Evolutionary conservation across 768 basidiomycete genomes (phyloP).

Genomic region (Paxillus involutus): DNA sequence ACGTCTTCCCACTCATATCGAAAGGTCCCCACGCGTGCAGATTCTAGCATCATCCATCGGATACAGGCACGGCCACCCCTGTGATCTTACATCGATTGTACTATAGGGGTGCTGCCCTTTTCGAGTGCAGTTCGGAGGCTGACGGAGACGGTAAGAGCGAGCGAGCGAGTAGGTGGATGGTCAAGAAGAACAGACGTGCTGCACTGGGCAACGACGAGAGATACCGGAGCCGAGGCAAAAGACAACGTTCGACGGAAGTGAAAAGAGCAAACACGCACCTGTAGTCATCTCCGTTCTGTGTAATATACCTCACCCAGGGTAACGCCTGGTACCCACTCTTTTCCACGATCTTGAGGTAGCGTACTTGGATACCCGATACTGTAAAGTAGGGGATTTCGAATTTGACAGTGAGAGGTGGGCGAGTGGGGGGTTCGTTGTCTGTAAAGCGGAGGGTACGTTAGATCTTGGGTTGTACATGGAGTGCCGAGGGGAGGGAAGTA

Average conservation of each 20-base stretch:
- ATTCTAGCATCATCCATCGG: conserved; percentile 16
- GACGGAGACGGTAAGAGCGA: neutral
- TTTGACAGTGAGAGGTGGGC: conserved; percentile 94
- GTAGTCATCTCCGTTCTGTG: conserved; percentile 89
- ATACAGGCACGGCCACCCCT: conserved; percentile 20
- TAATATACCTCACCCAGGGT: conserved; percentile 95
- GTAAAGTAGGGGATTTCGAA: conserved; percentile 99
- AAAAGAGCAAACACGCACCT: conserved; percentile 48
- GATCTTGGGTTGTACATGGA: neutral
- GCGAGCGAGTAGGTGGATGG: neutral
- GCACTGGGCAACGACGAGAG: too few species aligned
- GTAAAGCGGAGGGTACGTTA: conserved; percentile 44
- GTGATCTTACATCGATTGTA: conserved; percentile 24
- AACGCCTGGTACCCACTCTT: conserved; percentile 97
- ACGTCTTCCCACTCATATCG: too few species aligned
- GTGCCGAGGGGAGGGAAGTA: neutral
- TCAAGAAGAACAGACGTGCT: too few species aligned
- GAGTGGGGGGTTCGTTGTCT: conserved; percentile 70
- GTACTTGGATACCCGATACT: conserved; percentile 94
- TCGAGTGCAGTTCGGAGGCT: conserved; percentile 75
- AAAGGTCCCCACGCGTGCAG: neutral
- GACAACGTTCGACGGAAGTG: neutral
- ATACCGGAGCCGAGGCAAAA: neutral
- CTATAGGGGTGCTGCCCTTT: conserved; percentile 68
- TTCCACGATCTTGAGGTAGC: conserved; percentile 98